These are phyloP conservation scores for Collybiopsis luxurians DNA, from an alignment of 768 basidiomycete species.

Conservation along the genomic window DNA sequence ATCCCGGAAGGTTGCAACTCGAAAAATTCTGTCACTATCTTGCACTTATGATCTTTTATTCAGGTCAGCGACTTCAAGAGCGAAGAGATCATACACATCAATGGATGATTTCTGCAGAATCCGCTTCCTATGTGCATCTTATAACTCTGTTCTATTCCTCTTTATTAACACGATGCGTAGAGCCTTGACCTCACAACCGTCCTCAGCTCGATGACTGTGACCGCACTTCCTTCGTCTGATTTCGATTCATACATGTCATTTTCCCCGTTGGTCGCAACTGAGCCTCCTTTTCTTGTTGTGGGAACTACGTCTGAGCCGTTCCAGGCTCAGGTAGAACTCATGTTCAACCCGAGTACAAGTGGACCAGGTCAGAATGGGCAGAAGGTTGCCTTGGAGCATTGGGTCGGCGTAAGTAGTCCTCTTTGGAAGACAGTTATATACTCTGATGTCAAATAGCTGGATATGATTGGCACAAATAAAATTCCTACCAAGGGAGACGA, in stretches of 20 bases:
- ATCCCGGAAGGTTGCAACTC: constrained; percentile 36
- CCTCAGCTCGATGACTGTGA: constrained; percentile 36
- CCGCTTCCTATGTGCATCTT: constrained; percentile 47
- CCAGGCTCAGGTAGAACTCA: constrained; percentile 42
- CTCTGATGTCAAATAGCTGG: constrained; percentile 30
- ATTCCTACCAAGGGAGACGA: constrained; percentile 41
- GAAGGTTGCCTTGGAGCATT: constrained; percentile 44
- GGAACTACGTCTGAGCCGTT: constrained; percentile 42
- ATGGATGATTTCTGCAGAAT: constrained; percentile 55
- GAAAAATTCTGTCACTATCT: neutral
- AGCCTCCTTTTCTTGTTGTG: constrained; percentile 45
- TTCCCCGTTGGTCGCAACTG: constrained; percentile 17
- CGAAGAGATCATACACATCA: constrained; percentile 36
- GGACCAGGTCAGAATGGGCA: constrained; percentile 27
- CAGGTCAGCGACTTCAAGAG: constrained; percentile 28
- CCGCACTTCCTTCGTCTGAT: constrained; percentile 18
- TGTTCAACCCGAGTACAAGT: constrained; percentile 35
- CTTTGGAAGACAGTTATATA: neutral
- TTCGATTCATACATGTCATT: constrained; percentile 12
- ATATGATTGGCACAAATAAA: constrained; percentile 17
- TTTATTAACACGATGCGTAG: constrained; percentile 9
- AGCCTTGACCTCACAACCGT: constrained; percentile 43
- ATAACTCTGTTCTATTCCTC: neutral
- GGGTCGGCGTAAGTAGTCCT: constrained; percentile 45
- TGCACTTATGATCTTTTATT: neutral